A percentile compares a stretch with the other conserved stretches of the same genome.
Conservation (phyloP, 352 stramenopile genomes). For the Globisporangium orthogonon region DNA sequence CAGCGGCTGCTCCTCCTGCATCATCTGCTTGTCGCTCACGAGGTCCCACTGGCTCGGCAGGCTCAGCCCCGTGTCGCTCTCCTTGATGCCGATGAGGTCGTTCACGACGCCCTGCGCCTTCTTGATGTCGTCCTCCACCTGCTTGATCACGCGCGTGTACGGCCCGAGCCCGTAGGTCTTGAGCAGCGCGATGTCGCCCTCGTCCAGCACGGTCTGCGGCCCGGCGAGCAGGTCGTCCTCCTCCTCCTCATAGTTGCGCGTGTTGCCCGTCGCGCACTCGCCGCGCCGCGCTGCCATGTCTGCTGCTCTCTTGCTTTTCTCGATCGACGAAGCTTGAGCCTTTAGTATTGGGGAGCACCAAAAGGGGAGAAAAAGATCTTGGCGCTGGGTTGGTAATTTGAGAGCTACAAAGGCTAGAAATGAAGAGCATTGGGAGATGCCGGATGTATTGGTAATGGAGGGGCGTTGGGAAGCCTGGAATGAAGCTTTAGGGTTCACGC, state of each 20-base stretch:
- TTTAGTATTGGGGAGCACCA: not conserved
- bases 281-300: conserved; percentile 27
- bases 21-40: conserved; percentile 99
- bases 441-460: no score
- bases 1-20: conserved; percentile 97
- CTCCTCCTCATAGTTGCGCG: conserved; percentile 94
- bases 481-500: no score
- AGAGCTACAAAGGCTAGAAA: no score
- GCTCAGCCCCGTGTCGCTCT: conserved; percentile 98
- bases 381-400: no score
- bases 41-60: conserved; percentile 99
- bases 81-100: conserved; percentile 95
- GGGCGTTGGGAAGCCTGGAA: no score
- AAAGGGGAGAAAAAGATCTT: not conserved
- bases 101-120: conserved; percentile 92
- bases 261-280: conserved; percentile 96
- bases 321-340: no score
- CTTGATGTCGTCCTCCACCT: conserved; percentile 99
- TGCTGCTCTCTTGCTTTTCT: not conserved
- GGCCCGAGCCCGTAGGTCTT: conserved; percentile 98
- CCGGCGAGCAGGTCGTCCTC: conserved; percentile 80
- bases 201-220: conserved; percentile 80
- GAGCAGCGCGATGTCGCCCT: conserved; percentile 97
- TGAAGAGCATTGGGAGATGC: no score
- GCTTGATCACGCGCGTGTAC: conserved; percentile 96